Conservation (phyloP, 2,329 filamentous ascomycete species). For the Diaporthe ampelina region DNA sequence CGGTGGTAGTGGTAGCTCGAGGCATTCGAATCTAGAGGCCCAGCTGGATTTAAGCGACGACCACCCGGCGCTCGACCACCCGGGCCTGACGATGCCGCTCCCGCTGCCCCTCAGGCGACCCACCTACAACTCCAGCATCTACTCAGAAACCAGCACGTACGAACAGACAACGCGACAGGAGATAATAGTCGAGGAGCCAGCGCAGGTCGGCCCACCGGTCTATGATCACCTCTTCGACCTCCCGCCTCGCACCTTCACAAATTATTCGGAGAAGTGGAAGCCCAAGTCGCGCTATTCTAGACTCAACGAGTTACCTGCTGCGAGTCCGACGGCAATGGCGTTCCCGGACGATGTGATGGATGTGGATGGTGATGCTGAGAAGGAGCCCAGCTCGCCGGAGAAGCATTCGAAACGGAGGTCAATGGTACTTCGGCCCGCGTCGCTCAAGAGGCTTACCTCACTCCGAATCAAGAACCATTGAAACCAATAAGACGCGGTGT, state of each 20-base stretch:
- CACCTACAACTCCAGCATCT: conserved; percentile 35
- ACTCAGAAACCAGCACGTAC: conserved; percentile 6
- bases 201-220: not conserved
- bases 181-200: conserved; percentile 3
- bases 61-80: not conserved
- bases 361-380: not conserved
- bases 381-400: not conserved
- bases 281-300: conserved; percentile 36
- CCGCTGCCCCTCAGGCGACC: not conserved
- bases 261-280: conserved; percentile 12
- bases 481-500: not conserved
- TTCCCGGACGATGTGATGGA: conserved; percentile 13
- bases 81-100: not conserved
- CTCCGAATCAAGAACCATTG: not conserved
- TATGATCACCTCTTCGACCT: conserved; percentile 20
- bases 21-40: not conserved
- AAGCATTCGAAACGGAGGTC: conserved; percentile 3
- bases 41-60: not conserved
- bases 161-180: not conserved
- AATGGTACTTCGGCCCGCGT: not conserved
- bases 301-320: conserved; percentile 36
- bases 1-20: conserved; percentile 15
- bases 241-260: conserved; percentile 16
- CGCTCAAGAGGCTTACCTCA: not conserved
- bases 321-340: conserved; percentile 15